Evolutionary conservation across 805 yeast genomes (phyloP), one percentile per base, ranked within the genome.

Genomic region (Starmerella sirachaensis): DNA sequence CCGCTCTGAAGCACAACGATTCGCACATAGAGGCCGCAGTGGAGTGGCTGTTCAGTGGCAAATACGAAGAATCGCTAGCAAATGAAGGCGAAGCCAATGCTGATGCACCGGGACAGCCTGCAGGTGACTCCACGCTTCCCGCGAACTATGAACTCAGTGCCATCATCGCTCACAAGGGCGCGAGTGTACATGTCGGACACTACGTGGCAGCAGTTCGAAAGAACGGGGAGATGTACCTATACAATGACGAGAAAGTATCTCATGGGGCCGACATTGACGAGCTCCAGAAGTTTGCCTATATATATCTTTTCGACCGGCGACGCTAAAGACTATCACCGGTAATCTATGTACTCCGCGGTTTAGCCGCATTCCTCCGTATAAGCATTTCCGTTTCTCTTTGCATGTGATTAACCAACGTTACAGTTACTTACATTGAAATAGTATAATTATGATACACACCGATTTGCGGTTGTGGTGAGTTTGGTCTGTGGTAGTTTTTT

Each of bases 201-300:
- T 85, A 85, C 57, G 95, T 86, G 28, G 81, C 77, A 1, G 85
- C 79, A 51, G 63, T 81, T 22, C 69, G 65, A 39, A 70, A 72
- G 42, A 37, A 55, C 50, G 36, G 53, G 45, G 10, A 64, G 37
- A 84, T 94, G 94, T 77, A 78, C 2, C 62, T 85, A 29, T 86
- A 74, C 61, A 85, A 85, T 54, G 96, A 85, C 54, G 96, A 85
- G 50, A 84, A 83, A 57, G 93, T 85, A 3, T 88, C 79, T 5
- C 37, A 45, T 19, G 66, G 63, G 6, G 65, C 65, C 1, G 62
- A 63, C 25, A 50, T 58, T 7, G 60, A 59, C 16, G 75, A 69
- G 42, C 57, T 70, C 53, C 62, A 64, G 46, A 59, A 60, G 41
- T 65, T 69, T 51, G 66, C 74, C 2, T 71, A 70, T 46, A 59